phyloP scores from a whole-genome alignment of 306 rosid species.

The Clitoria ternatea region DNA sequence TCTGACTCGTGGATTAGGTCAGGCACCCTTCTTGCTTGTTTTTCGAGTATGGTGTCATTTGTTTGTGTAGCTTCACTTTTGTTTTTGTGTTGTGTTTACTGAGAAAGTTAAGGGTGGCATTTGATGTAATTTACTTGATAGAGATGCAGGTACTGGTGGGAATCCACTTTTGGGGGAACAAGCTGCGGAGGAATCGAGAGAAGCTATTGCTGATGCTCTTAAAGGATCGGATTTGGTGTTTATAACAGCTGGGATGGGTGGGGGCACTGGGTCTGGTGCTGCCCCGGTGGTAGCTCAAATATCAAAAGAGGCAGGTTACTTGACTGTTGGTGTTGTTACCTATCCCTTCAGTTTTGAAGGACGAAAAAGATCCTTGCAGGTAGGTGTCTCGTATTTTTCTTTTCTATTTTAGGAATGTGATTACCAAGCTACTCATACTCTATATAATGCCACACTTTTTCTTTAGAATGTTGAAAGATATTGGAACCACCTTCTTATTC shows the following conservation, averaged over 20 bases:
- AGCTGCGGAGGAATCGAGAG: constrained; percentile 98
- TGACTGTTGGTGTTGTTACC: constrained; percentile 97
- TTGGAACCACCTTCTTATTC: not conserved
- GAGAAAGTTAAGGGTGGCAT: constrained; percentile 13
- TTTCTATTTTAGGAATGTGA: constrained; percentile 16
- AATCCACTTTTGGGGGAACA: constrained; percentile 97
- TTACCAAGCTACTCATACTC: not conserved
- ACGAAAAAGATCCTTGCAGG: constrained; percentile 97
- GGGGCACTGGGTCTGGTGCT: constrained; percentile 99
- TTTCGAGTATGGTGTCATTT: constrained; percentile 3
- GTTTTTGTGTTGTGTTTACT: not conserved
- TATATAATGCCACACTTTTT: not conserved
- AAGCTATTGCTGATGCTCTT: constrained; percentile 76
- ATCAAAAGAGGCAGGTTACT: constrained; percentile 91
- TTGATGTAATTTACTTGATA: constrained; percentile 36
- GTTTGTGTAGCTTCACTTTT: not conserved
- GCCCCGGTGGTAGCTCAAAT: constrained; percentile 97
- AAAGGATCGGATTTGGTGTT: constrained; percentile 97
- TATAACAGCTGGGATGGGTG: constrained; percentile 99
- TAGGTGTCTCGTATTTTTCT: constrained; percentile 47
- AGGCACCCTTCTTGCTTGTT: constrained; percentile 21
- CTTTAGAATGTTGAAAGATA: not conserved
- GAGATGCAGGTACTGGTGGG: constrained; percentile 96
- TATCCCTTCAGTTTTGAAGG: constrained; percentile 98
- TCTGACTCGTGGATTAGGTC: constrained; percentile 99